Percentiles rank a stretch among this genome's conserved stretches.
These are phyloP conservation scores for Sclerospora graminicola DNA, from an alignment of 352 stramenopile genomes.

Conservation along the genomic window DNA sequence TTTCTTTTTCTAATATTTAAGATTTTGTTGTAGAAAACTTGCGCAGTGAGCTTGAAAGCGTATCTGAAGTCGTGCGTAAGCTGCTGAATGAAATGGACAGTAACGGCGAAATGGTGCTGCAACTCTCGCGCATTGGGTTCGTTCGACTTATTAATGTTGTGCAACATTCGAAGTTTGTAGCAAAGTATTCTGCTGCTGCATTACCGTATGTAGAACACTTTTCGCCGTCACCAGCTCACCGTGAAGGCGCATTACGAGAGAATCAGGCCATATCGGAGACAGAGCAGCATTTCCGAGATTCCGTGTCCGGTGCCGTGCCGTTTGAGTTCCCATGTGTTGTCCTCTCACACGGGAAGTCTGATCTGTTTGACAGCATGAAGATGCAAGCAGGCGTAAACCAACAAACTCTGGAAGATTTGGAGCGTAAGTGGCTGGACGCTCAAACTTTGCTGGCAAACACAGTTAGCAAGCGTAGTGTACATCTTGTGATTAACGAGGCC, in stretches of 20 bases:
- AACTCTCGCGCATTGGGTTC: slow-evolving; percentile 41
- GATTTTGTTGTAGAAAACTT: slow-evolving; percentile 36
- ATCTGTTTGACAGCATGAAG: slow-evolving; percentile 68
- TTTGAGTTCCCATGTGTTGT: slow-evolving; percentile 61
- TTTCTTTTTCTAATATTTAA: neutral
- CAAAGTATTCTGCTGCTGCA: slow-evolving; percentile 42
- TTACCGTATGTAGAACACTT: slow-evolving; percentile 58
- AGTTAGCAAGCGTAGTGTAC: slow-evolving; percentile 29
- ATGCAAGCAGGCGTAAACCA: slow-evolving; percentile 35
- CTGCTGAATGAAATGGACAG: slow-evolving; percentile 46
- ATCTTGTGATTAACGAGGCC: slow-evolving; percentile 40
- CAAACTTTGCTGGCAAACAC: slow-evolving; percentile 42
- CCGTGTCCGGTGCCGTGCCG: slow-evolving; percentile 1
- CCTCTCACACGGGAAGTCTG: slow-evolving; percentile 47
- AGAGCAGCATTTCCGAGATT: slow-evolving; percentile 46
- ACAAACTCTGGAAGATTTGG: slow-evolving; percentile 30
- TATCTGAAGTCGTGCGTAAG: slow-evolving; percentile 45
- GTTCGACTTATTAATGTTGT: slow-evolving; percentile 61
- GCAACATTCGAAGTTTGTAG: slow-evolving; percentile 40
- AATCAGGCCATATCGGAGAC: slow-evolving; percentile 47
- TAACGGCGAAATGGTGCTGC: slow-evolving; percentile 49
- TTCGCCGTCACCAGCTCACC: slow-evolving; percentile 52
- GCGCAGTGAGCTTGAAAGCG: slow-evolving; percentile 41
- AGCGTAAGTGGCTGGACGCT: slow-evolving; percentile 55
- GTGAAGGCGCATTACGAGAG: slow-evolving; percentile 39